Base-by-base conservation (phyloP, 2,329 filamentous ascomycete genomes). In the Capronia americana region DNA sequence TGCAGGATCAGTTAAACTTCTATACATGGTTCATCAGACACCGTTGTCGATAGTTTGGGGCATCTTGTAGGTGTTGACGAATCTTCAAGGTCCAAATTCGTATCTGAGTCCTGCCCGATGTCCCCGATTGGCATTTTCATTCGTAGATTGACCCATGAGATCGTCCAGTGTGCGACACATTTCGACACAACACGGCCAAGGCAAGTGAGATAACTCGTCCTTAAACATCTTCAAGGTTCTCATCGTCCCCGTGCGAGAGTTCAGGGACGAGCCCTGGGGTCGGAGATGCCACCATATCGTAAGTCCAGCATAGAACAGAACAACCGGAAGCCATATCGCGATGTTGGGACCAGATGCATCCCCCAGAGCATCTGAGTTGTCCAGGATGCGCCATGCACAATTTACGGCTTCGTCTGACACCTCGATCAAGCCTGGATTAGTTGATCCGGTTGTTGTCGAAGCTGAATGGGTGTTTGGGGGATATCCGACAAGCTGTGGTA, bases 331-430 rank as follows among this genome's bases (percentile, higher is more conserved):
- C 63, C 63, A 65, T 17, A 65, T 56, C 17, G 48, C 23, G 24
- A 50, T 12, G 23, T 24, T 61, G 11, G 23, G 50, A 20, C 48
- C 34, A 1, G 32, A 34, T 48, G 23, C 14, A 34, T 50, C 14
- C 26, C 28, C 51, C 7, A 12, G 26, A 14, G 23, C 28, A 24
- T 61, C 50, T 48, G 34, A 53, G 10, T 60, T 17, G n/a, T 65
- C 63, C 12, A 65, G 57, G 41, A 65, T 50, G 11, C 56, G 41
- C 63, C 63, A 65, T 4, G 63, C 63, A 50, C 55, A 38, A 32
- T 61, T 50, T 30, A 61, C 32, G 20, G 63, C 63, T 59, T 65
- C 57, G 57, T 65, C 63, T 26, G 57, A 17, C 17, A 57, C 30
- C 12, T 57, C 50, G 23, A 53, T 53, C 24, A 53, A 24, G 5